A percentile compares a stretch with the other conserved stretches of the same genome.
Evolutionary conservation across 2,329 filamentous ascomycete species (phyloP).

Genomic region (Aurifilum marmelostoma): DNA sequence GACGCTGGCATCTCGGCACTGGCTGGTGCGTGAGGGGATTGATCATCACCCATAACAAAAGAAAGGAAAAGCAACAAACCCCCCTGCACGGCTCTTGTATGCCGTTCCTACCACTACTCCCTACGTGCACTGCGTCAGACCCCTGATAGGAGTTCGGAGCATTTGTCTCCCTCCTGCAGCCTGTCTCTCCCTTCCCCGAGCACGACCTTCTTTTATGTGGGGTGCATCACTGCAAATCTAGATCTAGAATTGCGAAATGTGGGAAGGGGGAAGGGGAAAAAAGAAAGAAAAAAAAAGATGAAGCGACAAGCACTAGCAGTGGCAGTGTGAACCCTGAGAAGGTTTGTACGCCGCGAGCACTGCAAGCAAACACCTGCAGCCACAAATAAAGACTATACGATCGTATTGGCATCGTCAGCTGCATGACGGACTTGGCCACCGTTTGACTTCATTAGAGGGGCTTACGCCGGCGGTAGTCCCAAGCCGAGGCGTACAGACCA

Average conservation of each 20-base stretch:
- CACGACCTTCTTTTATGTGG: constrained; percentile 3
- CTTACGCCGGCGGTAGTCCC: neutral
- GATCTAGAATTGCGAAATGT: constrained; percentile 8
- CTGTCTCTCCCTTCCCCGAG: neutral
- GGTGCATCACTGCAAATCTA: constrained; percentile 3
- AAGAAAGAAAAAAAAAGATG: too few species aligned
- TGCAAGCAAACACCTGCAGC: too few species aligned
- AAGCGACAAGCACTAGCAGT: neutral
- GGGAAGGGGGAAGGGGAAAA: neutral
- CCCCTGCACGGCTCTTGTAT: constrained; percentile 4
- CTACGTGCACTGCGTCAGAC: constrained; percentile 11
- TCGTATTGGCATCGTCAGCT: neutral
- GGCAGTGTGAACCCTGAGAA: neutral
- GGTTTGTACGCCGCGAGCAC: neutral
- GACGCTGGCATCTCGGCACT: neutral
- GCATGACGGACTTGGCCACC: neutral
- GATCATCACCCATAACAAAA: neutral
- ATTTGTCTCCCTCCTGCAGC: neutral
- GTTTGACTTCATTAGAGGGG: too few species aligned
- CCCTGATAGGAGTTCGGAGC: constrained; percentile 16
- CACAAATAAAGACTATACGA: too few species aligned
- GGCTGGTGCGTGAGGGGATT: neutral
- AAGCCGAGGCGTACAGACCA: neutral
- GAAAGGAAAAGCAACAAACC: neutral
- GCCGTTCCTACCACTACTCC: constrained; percentile 12